Evolutionary conservation across 805 yeast species (phyloP), one percentile per base, ranked within the genome.

Genomic region (Grigorovia transvaalensis): DNA sequence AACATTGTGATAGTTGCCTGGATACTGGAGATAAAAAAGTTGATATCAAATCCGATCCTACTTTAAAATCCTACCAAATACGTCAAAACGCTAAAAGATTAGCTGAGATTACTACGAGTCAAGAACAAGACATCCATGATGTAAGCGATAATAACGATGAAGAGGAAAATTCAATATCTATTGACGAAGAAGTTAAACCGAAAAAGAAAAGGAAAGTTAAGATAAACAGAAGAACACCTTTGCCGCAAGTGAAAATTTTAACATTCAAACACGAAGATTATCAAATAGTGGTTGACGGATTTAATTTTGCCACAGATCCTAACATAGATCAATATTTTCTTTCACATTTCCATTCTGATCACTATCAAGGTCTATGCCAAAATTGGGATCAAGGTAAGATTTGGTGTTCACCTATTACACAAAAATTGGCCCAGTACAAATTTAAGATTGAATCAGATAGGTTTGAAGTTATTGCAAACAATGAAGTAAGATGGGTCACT

Each of bases 291-390:
- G 87, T 85, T 27, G 93, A 85, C 68, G 89, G 89, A 0, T 79
- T 85, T 66, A 64, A 65, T 45, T 67, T 54, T 50, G 59, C 53
- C 9, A 72, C 76, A 0, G 72, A 77, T 54, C 70, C 69, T 0
- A 63, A 67, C 1, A 76, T 84, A 6, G 54, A 66, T 2, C 72
- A 74, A 45, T 85, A 85, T 65, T 78, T 84, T 55, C 67, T 86
- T 27, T 77, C 88, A 0, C 99, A 93, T 70, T 91, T 86, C 70
- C 99, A 93, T 66, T 73, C 96, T 0, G 99, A 93, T 64, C 99
- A 93, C 64, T 93, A 93, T 62, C 88, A 88, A 4, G 98, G 99
- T 0, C 68, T 93, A 15, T 69, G 82, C 2, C 85, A 85, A 59
- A 72, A 75, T 20, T 93, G 98, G 98, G 67, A 75, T 46, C 76